Base-by-base conservation (phyloP, 257 asterid species). In the Capsicum rhomboideum region DNA sequence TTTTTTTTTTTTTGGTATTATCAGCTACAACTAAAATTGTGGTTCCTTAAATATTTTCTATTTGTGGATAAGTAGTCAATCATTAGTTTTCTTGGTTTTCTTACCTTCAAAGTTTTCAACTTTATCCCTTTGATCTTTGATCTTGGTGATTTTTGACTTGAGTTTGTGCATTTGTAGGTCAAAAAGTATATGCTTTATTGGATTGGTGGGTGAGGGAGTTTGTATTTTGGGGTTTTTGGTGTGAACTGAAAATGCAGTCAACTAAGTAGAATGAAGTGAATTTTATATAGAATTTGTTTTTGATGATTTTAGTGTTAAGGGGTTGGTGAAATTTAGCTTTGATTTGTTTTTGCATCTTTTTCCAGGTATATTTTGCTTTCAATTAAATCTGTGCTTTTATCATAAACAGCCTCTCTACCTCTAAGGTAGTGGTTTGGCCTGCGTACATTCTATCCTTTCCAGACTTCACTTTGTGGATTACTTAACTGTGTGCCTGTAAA, bases 281-380 rank as follows among this genome's bases (percentile, higher is more conserved):
- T 26, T 77, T 28, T 6, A 77, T 2, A 46, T 34, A 68, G 78
- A 52, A 16, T 77, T 64, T 46, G 80, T 10, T 31, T 34, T 84
- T 81, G 21, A 17, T 16, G 23, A 67, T 14, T 86, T 26, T 58
- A 11, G 7, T 14, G 77, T 31, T 77, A 49, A 66, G 79, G 83
- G 42, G 56, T 78, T 82, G 83, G 78, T 85, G 83, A 80, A 77
- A 53, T 63, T 80, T 71, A 18, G 8, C 61, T 80, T 40, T 37
- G 26, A 37, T 74, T 82, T 77, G 63, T 46, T 64, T 77, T 77
- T 52, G 3, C 28, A 55, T 77, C 2, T 17, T 42, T 77, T 78
- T 82, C 64, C 46, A 21, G 80, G 80, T 74, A 46, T 74, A 74
- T 74, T 71, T 74, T 66, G 44, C 46, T 66, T 29, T 29, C 10